phyloP scores from a whole-genome alignment of 2,329 filamentous ascomycete species.

The Diaporthe caulivora region DNA sequence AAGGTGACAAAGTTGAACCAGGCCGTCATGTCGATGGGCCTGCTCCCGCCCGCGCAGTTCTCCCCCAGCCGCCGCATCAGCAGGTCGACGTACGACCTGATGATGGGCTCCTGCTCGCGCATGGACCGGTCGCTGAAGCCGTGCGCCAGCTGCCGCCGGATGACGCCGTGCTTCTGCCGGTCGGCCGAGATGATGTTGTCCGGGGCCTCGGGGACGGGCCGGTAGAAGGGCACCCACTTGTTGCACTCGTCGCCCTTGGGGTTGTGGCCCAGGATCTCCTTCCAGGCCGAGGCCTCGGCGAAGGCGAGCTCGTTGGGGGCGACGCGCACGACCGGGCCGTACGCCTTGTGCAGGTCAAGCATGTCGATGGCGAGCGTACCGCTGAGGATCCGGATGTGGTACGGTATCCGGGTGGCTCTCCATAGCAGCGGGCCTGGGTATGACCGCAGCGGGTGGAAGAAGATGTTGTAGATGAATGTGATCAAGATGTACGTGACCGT shows the following conservation, averaged over 20 bases:
- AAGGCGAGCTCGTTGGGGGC: constrained; percentile 57
- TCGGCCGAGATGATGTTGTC: constrained; percentile 27
- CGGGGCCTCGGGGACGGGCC: neutral
- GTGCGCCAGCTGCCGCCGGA: constrained; percentile 33
- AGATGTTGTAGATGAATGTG: constrained; percentile 39
- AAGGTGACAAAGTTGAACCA: constrained; percentile 38
- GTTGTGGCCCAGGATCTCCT: constrained; percentile 47
- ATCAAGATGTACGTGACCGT: neutral
- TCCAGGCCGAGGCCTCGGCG: constrained; percentile 51
- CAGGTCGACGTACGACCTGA: constrained; percentile 34
- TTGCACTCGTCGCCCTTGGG: constrained; percentile 20
- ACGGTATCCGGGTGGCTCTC: constrained; percentile 37
- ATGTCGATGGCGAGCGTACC: constrained; percentile 24
- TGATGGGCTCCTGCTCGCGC: constrained; percentile 38
- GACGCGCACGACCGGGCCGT: constrained; percentile 58
- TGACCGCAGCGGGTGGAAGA: constrained; percentile 42
- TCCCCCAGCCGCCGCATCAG: constrained; percentile 29
- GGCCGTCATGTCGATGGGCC: constrained; percentile 22
- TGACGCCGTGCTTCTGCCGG: constrained; percentile 34
- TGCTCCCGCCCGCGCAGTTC: constrained; percentile 2
- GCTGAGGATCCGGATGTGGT: constrained; percentile 7
- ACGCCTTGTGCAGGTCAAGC: constrained; percentile 48
- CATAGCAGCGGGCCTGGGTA: constrained; percentile 42
- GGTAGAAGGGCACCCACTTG: constrained; percentile 22
- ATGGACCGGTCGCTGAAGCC: constrained; percentile 33